Evolutionary conservation across 768 basidiomycete genomes (phyloP), one percentile per base, ranked within the genome.

Genomic region (Sutorius australiensis): DNA sequence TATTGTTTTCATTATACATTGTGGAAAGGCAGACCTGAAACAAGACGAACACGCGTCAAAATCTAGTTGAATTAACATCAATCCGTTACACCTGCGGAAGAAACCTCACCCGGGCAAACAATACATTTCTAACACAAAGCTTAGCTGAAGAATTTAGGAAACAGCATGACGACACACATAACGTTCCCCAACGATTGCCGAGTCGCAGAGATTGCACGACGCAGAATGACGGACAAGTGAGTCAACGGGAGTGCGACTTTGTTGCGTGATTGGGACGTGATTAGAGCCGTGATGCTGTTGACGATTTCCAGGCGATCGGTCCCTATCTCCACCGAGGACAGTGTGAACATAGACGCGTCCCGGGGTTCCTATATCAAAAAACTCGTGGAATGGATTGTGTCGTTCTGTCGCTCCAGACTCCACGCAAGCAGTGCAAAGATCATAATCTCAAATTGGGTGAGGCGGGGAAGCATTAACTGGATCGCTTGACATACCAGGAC

Each of bases 171-270:
- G 16, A 59, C 87, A 70, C 63, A 92, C 88, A 73, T 81, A 93
- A 41, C 92, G 82, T 41, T 76, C 73, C 2, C 92, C 92, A 27
- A 68, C 59, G 59, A 95, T 88, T 3, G 74, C 67, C 1, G 82
- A 84, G 56, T 87, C 83, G 61, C 92, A 95, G 24, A 92, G 64
- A 65, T 94, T 80, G 70, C 92, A 95, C 10, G 68, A 77, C 6
- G 89, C 89, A 55, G 69, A 65, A 64, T 94, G 92, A 27, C 71
- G 61, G n/a, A 72, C 72, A 24, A 67, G 70, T 39, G 49, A 30
- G 40, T 53, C 39, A 4, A n/a, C 46, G 47, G 32, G 14, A 14
- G 19, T 40, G 10, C 4, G 7, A 46, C 28, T 34, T 5, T 48
- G 53, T 38, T 2, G 44, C 24, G 28, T 8, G 17, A 38, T 39